Conservation (phyloP, 1,284 basidiomycete species). For the Sporisorium graminicola region DNA sequence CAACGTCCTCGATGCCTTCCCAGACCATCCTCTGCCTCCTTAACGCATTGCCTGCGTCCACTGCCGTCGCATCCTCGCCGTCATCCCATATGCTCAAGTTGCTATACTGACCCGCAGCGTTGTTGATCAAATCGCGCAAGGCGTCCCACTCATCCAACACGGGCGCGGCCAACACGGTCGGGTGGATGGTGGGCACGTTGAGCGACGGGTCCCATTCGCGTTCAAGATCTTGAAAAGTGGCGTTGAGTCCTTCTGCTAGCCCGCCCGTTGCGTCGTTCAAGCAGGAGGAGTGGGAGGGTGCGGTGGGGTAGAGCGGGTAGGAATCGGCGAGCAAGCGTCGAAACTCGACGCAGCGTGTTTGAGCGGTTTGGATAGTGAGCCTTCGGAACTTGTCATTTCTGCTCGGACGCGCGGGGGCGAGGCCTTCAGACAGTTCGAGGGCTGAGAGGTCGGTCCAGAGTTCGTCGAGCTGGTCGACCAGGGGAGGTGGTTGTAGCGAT, state of each 20-base stretch:
- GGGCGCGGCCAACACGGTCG: constrained; percentile 21
- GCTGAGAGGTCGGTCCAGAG: constrained; percentile 38
- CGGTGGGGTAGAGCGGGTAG: constrained; percentile 20
- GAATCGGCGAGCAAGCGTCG: constrained; percentile 26
- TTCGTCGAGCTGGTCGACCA: constrained; percentile 12
- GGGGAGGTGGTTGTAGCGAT: not conserved
- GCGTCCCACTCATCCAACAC: constrained; percentile 65
- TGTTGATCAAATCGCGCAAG: constrained; percentile 58
- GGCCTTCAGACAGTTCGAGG: constrained; percentile 38
- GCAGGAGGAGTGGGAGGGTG: not conserved
- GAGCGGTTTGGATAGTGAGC: constrained; percentile 43
- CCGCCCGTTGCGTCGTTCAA: constrained; percentile 24
- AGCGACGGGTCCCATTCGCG: constrained; percentile 36
- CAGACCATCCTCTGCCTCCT: constrained; percentile 32
- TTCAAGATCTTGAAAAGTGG: constrained; percentile 35
- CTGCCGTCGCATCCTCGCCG: constrained; percentile 18
- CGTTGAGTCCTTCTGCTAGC: constrained; percentile 15
- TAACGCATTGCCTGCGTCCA: constrained; percentile 44
- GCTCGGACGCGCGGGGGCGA: constrained; percentile 40
- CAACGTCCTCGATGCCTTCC: constrained; percentile 30
- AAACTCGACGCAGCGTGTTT: constrained; percentile 26
- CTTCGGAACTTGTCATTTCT: constrained; percentile 47
- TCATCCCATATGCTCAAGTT: constrained; percentile 42
- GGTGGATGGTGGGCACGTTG: constrained; percentile 47
- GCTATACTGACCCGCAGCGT: constrained; percentile 44